Evolutionary conservation across 306 rosid species (phyloP).

Genomic region (Quercus suber): DNA sequence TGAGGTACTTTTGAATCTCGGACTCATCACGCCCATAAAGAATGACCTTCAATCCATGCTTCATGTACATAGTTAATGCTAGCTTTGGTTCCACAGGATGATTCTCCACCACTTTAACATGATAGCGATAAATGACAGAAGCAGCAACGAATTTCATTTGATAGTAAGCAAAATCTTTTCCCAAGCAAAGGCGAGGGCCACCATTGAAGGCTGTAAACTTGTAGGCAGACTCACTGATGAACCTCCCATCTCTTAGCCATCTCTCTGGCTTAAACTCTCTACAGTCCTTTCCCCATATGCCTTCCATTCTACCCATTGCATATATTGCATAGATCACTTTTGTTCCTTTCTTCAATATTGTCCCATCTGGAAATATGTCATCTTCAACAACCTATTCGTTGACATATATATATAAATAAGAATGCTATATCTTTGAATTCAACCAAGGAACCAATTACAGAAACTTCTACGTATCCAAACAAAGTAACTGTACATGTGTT

Average conservation of each 20-base stretch:
- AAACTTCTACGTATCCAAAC: too few relatives aligned
- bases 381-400: slow-evolving; percentile 58
- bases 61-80: slow-evolving; percentile 84
- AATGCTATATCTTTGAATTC: too few relatives aligned
- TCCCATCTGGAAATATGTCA: slow-evolving; percentile 76
- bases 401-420: neutral
- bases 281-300: slow-evolving; percentile 82
- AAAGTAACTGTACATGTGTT: too few relatives aligned
- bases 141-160: slow-evolving; percentile 91
- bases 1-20: slow-evolving; percentile 32
- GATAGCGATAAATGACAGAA: slow-evolving; percentile 57
- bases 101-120: slow-evolving; percentile 46
- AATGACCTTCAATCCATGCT: slow-evolving; percentile 65
- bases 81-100: slow-evolving; percentile 76
- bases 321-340: slow-evolving; percentile 78
- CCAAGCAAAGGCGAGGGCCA: slow-evolving; percentile 88
- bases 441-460: too few relatives aligned
- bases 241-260: slow-evolving; percentile 71
- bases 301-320: slow-evolving; percentile 86
- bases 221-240: slow-evolving; percentile 81
- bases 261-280: slow-evolving; percentile 76
- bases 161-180: slow-evolving; percentile 86
- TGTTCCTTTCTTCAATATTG: slow-evolving; percentile 68
- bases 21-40: slow-evolving; percentile 35
- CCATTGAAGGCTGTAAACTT: slow-evolving; percentile 90